Evolutionary conservation across 306 rosid species (phyloP), one percentile per base, ranked within the genome.

Genomic region (Hippophae tibetana): DNA sequence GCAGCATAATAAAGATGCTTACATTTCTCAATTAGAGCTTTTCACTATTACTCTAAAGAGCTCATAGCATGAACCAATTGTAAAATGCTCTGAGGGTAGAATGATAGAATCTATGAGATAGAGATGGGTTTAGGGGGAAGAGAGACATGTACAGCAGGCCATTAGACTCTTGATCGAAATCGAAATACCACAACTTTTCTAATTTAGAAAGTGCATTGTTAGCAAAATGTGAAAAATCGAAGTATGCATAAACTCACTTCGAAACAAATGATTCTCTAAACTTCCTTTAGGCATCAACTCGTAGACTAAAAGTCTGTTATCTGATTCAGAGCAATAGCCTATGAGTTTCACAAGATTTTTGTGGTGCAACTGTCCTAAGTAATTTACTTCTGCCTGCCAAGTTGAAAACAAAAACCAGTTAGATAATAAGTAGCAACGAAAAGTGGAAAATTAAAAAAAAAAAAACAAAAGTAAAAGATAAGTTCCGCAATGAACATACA

Each of bases 251-350:
- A 13, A 71, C 94, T 76, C 67, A 85, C 96, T 89, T 76, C 90
- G 81, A 63, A 89, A 85, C 65, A 89, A 68, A 72, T 89, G 90
- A 68, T 81, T 82, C 74, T 85, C 96, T 78, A 89, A 72, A 57
- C 88, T 89, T 75, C 96, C 96, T 66, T 60, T 85, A 54, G 84
- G 86, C 96, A 89, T 77, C 68, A 69, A 85, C 79, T 89, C 96
- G 13, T 89, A 89, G 62, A 89, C 94, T 45, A 89, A 80, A 79
- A 89, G 94, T 75, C 96, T 79, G 57, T 81, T 79, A 42, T 76
- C 82, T 5, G 74, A 84, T 56, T 82, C 94, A 46, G 80, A 75
- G 79, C 94, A 85, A 57, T 79, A 89, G 53, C 96, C 94, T 72
- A 89, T 69, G 74, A 85, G 96, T 81, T 80, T 85, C 60, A 89